Evolutionary conservation across 2,329 filamentous ascomycete species (phyloP).

Genomic region (Tolypocladium capitatum): DNA sequence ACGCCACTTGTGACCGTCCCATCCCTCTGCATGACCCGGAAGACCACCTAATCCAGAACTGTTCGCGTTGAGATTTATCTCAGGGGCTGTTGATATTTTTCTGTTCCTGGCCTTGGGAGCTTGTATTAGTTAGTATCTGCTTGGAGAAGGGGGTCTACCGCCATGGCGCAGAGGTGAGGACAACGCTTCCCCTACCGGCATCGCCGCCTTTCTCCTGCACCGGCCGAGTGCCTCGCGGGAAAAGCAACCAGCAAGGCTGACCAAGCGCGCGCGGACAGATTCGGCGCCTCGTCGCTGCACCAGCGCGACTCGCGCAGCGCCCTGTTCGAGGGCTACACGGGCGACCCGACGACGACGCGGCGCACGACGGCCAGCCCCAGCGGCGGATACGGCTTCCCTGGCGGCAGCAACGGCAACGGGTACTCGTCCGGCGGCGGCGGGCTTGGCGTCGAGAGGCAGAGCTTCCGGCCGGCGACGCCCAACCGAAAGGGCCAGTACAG

Average conservation of each 20-base stretch:
- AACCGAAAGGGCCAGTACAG: conserved; percentile 81
- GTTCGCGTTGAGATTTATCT: not conserved
- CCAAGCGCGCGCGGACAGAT: conserved; percentile 30
- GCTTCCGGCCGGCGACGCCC: conserved; percentile 57
- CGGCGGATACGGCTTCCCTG: conserved; percentile 7
- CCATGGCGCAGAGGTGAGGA: conserved; percentile 23
- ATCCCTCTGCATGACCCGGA: not conserved
- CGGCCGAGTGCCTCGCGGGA: not conserved
- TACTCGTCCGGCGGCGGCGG: conserved; percentile 20
- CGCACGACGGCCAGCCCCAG: conserved; percentile 20
- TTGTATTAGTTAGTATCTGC: not conserved
- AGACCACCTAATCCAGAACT: conserved; percentile 8
- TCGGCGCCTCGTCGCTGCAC: conserved; percentile 54
- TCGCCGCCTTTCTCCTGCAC: not conserved
- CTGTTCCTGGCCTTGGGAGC: not conserved
- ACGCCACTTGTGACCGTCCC: not conserved
- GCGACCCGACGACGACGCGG: conserved; percentile 14
- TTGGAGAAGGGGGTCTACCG: not conserved
- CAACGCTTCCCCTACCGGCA: not conserved
- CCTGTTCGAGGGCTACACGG: conserved; percentile 63
- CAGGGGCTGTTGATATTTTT: not conserved
- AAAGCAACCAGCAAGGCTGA: not conserved
- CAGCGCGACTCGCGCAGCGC: conserved; percentile 61
- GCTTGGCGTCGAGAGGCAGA: conserved; percentile 12
- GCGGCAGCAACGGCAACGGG: conserved; percentile 30